Base-by-base conservation (phyloP, 495 filamentous ascomycete genomes). In the Talaromyces wortmannii region DNA sequence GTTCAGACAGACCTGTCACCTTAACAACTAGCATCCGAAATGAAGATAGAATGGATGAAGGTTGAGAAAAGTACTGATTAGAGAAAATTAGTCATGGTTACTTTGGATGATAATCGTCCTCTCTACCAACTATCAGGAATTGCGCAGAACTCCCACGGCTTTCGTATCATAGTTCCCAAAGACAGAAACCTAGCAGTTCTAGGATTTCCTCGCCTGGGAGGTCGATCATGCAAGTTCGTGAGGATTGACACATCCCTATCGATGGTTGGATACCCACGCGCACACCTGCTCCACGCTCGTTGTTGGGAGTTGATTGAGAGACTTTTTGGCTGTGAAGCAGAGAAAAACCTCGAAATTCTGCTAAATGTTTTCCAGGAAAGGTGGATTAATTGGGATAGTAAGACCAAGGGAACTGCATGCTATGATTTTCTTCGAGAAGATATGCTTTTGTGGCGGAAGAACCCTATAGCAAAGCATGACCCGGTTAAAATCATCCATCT, bases 241-340 rank as follows among this genome's bases (percentile, higher is more conserved):
- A 23, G 16, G 44, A 6, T 46, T 46, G 6, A 3, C 2, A 15
- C 16, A 46, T 12, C 10, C 7, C 11, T n/a, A 46, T 46, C 15
- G 17, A 17, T 23, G 16, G 17, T 16, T 50, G 48, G n/a, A 36
- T 31, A 50, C 31, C 23, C 48, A 50, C 48, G 31, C 7, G 48
- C 8, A 50, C 31, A 31, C 48, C 23, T 36, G 31, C 8, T 50
- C 30, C 48, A 50, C 31, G 48, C 48, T 50, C 48, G 48, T 31
- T 50, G 48, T 7, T 50, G 10, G 48, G 48, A 50, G 10, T 31
- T 50, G 48, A 31, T 50, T 23, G 48, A 50, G 31, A 46, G 44
- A 46, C 44, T 46, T 7, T 46, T 46, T 46, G 44, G 44, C 44
- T 23, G 44, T 46, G 44, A 46, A 46, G 44, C 17, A 46, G 44